Evolutionary conservation across 1,284 basidiomycete genomes (phyloP), one percentile per base, ranked within the genome.

Genomic region (Sanguinoderma infundibulare): DNA sequence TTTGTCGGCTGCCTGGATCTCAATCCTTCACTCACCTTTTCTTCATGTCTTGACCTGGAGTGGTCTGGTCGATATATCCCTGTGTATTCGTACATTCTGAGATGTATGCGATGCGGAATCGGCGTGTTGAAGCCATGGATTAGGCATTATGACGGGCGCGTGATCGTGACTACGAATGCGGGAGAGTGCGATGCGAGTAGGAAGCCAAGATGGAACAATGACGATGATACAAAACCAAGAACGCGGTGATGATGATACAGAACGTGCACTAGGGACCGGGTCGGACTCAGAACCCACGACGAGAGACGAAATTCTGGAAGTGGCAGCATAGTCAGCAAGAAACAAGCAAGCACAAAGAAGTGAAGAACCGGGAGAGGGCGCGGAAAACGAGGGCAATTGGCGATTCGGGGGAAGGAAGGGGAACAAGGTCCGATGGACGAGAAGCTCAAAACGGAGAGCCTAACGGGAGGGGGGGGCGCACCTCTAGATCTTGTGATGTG

Each of bases 401-500:
- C 7, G 24, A 3, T 8, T 28, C 28, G 26, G 46, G n/a, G 28
- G 42, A 9, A 32, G 17, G 46, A 49, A 30, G 28, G 30, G n/a
- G 34, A n/a, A 17, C 32, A 22, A n/a, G 32, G 30, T n/a, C n/a
- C 42, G 28, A 46, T 22, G 42, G 22, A 34, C 49, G 34, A 51
- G 49, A 51, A 51, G 49, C 49, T 22, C 3, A 10, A 22, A n/a
- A 15, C 14, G 24, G 28, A 46, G 42, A 46, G n/a, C n/a, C n/a
- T 46, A 3, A 15, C 15, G 50, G 50, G 22, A 34, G 17, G 50
- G 9, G 8, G 6, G 14, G 12, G 32, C 61, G n/a, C 32, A 87
- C 87, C 73, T 94, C 87, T 22, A 96, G 76, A 74, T 96, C 94
- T 46, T 91, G 85, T 46, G 79, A 75, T 14, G 94, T 96, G 1